Evolutionary conservation across 1,284 basidiomycete genomes (phyloP).

Genomic region (Leccinum subspadiceum): DNA sequence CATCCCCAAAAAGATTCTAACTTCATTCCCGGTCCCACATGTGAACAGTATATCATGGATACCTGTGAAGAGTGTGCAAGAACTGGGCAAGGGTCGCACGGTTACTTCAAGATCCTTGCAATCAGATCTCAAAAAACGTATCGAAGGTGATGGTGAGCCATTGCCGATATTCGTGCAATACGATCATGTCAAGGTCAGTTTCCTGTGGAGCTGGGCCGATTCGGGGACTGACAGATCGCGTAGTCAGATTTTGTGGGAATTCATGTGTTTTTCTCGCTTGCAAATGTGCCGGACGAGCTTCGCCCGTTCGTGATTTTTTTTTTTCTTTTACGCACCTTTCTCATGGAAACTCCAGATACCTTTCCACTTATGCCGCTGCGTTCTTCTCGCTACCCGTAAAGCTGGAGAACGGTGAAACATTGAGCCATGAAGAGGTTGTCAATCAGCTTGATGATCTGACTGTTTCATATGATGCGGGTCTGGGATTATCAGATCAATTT

Average conservation of each 20-base stretch:
- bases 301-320: slow-evolving; percentile 58
- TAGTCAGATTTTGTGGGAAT: slow-evolving; percentile 92
- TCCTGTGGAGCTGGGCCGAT: slow-evolving; percentile 1
- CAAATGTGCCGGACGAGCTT: slow-evolving; percentile 66
- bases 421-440: slow-evolving; percentile 90
- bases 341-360: slow-evolving; percentile 49
- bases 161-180: slow-evolving; percentile 93
- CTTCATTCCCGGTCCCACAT: slow-evolving; percentile 83
- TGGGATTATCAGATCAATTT: slow-evolving; percentile 73
- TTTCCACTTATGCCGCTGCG: slow-evolving; percentile 80
- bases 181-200: slow-evolving; percentile 74
- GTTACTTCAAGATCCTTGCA: slow-evolving; percentile 24
- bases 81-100: slow-evolving; percentile 50
- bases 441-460: slow-evolving; percentile 91
- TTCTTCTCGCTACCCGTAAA: slow-evolving; percentile 91
- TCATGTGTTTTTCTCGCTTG: slow-evolving; percentile 77
- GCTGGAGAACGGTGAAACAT: slow-evolving; percentile 63
- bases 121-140: slow-evolving; percentile 55
- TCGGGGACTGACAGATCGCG: slow-evolving; percentile 14
- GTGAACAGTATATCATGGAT: slow-evolving; percentile 95
- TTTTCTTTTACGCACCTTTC: slow-evolving; percentile 4
- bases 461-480: slow-evolving; percentile 77
- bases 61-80: slow-evolving; percentile 80
- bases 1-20: slow-evolving; percentile 81
- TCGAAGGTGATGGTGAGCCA: slow-evolving; percentile 66